Conservation (phyloP, 441 rosid genomes). For the Erodium moschatum region DNA sequence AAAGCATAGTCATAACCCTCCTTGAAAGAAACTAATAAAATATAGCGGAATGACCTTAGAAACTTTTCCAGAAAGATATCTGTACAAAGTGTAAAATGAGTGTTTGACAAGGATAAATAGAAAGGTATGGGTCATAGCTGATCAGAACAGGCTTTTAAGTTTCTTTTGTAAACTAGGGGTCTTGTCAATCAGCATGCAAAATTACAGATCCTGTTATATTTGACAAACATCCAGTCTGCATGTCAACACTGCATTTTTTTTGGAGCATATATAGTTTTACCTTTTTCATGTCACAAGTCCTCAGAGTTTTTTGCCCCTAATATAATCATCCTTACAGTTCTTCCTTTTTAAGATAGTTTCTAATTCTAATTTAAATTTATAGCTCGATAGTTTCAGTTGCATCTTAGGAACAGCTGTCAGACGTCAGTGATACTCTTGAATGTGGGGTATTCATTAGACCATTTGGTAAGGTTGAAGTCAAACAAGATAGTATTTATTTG, state of each 20-base stretch:
- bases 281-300: neutral
- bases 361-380: neutral
- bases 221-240: neutral
- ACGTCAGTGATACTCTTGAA: neutral
- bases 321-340: neutral
- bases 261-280: neutral
- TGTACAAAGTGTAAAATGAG: too few species aligned
- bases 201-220: neutral
- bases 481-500: too few species aligned
- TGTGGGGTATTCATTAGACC: neutral
- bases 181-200: neutral
- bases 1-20: neutral
- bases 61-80: neutral
- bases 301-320: neutral
- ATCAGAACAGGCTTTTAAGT: neutral
- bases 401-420: neutral
- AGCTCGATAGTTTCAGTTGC: neutral
- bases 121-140: neutral
- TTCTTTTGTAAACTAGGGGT: neutral
- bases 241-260: neutral
- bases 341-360: neutral
- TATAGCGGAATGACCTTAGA: neutral
- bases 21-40: neutral
- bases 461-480: neutral
- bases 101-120: neutral